A percentile compares a stretch with the other conserved stretches of the same genome.
phyloP scores from a whole-genome alignment of 2,329 filamentous ascomycete species.

The Botryosphaeria dothidea region DNA sequence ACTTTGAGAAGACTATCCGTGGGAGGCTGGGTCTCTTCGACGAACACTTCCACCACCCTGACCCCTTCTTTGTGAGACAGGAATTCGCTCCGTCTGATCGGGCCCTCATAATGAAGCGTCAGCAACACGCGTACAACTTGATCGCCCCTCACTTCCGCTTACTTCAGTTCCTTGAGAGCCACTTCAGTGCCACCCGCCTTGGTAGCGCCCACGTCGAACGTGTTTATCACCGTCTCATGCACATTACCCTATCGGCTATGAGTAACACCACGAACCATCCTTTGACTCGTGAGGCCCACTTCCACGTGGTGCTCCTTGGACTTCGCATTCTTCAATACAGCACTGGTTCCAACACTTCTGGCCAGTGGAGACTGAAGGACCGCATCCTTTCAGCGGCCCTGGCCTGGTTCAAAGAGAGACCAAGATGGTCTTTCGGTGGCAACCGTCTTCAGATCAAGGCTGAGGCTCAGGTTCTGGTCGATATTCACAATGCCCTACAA shows the following conservation, averaged over 20 bases:
- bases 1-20: conserved; percentile 85
- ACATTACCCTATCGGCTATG: conserved; percentile 75
- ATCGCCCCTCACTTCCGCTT: conserved; percentile 84
- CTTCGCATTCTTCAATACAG: conserved; percentile 74
- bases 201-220: conserved; percentile 79
- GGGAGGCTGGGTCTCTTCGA: conserved; percentile 81
- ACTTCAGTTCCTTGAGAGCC: conserved; percentile 86
- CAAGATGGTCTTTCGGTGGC: conserved; percentile 90
- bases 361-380: conserved; percentile 84
- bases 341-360: conserved; percentile 62
- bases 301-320: conserved; percentile 83
- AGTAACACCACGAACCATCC: conserved; percentile 74
- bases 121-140: conserved; percentile 77
- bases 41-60: conserved; percentile 56
- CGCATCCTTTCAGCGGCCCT: conserved; percentile 83
- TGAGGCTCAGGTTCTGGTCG: conserved; percentile 77
- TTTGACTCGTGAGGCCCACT: conserved; percentile 86
- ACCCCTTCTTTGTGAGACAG: conserved; percentile 88
- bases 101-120: conserved; percentile 69
- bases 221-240: conserved; percentile 78
- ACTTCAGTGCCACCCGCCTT: conserved; percentile 90
- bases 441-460: conserved; percentile 93
- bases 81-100: conserved; percentile 93
- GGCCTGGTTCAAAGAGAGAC: conserved; percentile 70
- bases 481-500: conserved; percentile 70